Conservation (phyloP, 2,329 filamentous ascomycete genomes). For the Mycosphaerella arachidis region DNA sequence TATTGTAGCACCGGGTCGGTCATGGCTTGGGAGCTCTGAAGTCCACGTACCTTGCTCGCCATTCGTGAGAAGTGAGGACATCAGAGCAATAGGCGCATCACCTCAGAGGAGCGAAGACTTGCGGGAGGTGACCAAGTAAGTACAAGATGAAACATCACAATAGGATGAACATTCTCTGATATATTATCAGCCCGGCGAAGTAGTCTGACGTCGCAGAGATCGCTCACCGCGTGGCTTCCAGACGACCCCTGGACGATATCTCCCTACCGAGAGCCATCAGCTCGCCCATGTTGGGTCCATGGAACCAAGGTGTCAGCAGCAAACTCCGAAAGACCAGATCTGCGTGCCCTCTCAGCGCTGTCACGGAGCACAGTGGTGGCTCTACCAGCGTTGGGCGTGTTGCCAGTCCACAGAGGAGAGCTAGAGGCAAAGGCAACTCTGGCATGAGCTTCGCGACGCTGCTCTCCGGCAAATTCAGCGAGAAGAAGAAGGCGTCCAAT, state of each 20-base stretch:
- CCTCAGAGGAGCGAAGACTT: neutral
- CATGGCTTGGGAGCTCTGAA: neutral
- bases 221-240: constrained; percentile 3
- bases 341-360: neutral
- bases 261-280: neutral
- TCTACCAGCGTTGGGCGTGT: neutral
- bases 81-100: neutral
- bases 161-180: neutral
- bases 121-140: neutral
- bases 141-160: neutral
- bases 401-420: neutral
- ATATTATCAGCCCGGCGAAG: neutral
- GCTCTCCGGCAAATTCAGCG: neutral
- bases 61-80: neutral
- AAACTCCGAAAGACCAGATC: constrained; percentile 3
- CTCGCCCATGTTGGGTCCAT: neutral
- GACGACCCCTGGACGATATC: neutral
- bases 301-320: neutral
- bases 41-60: neutral
- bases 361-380: neutral
- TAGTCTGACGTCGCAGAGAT: constrained; percentile 2
- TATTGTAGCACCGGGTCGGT: neutral
- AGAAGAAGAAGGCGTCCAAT: neutral
- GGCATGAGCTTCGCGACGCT: neutral
- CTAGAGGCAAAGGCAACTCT: constrained; percentile 6